Evolutionary conservation across 352 stramenopile genomes (phyloP).

Genomic region (Phytophthora sp.): DNA sequence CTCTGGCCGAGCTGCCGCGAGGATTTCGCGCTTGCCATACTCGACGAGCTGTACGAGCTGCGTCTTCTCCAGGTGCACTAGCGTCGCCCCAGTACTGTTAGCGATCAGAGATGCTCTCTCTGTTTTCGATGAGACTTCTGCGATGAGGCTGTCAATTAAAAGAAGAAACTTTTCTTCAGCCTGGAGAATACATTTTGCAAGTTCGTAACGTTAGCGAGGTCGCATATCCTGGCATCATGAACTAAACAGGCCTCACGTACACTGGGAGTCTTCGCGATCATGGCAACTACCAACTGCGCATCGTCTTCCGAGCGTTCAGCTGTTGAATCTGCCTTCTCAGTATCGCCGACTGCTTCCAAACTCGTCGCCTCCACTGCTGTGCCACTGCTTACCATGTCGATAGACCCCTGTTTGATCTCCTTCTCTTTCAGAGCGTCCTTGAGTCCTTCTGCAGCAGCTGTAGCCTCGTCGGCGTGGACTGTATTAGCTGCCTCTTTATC

Average conservation of each 20-base stretch:
- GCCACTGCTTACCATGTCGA: constrained; percentile 13
- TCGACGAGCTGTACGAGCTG: constrained; percentile 69
- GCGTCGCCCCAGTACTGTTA: constrained; percentile 73
- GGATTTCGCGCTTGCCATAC: constrained; percentile 59
- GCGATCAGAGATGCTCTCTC: constrained; percentile 64
- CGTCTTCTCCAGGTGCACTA: constrained; percentile 80
- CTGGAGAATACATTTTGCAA: constrained; percentile 27
- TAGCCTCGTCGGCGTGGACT: not conserved
- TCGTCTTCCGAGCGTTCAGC: not conserved
- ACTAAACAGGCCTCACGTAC: constrained; percentile 22
- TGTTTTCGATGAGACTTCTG: constrained; percentile 63
- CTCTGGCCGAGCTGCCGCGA: constrained; percentile 37
- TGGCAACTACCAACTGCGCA: constrained; percentile 16
- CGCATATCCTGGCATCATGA: not conserved
- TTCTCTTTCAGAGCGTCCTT: constrained; percentile 33
- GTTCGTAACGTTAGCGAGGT: constrained; percentile 1
- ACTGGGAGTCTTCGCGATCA: constrained; percentile 14
- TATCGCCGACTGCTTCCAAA: not conserved
- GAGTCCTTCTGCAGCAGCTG: not conserved
- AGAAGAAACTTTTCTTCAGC: constrained; percentile 62
- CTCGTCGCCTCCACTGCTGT: not conserved
- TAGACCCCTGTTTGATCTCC: constrained; percentile 31
- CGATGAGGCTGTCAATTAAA: constrained; percentile 65
- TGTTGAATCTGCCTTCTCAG: constrained; percentile 1
- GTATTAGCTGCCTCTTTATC: constrained; percentile 1